Evolutionary conservation across 2,329 filamentous ascomycete species (phyloP), one percentile per base, ranked within the genome.

Genomic region (Dactylellina drechsleri): DNA sequence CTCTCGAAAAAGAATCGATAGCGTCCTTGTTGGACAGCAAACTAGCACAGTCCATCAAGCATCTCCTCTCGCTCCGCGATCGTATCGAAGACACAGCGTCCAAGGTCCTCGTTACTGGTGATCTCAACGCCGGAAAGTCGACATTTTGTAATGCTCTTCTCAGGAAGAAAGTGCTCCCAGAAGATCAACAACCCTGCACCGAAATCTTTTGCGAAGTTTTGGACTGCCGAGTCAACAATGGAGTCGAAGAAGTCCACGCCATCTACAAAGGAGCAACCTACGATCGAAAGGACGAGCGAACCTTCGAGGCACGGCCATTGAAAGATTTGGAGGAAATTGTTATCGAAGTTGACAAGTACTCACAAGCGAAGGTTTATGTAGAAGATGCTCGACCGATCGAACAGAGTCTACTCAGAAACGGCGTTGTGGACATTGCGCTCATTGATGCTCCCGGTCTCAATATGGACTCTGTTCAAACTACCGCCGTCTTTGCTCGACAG

Each of bases 71-170:
- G 0, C 85, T 99, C 40, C 89, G 93, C 74, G 95, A 98, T 78
- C 90, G 95, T 62, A 99, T 99, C 77, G 95, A 98, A 81, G 95
- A 99, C 82, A 98, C 92, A 0, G 92, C 94, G 3, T 98, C 94
- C 83, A 99, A 99, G 82, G 95, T 99, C 0, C 84, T 99, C 70
- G 90, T 99, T 16, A 99, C 95, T 0, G 95, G 95, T 80, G 95
- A 99, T 81, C 83, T 99, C 64, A 99, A 99, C 80, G 94, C 95
- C 7, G 95, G 95, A 80, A 99, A 99, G 81, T 99, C 95, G 2
- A 99, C 95, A 0, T 99, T 99, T 80, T 99, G 95, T 84, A 99
- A 99, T 82, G 95, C 95, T n/a, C 85, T 99, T 1, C 83, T 99
- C 47, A 90, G 95, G 75, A 89, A 93, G 76, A 98, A 98, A 82